Base-by-base conservation (phyloP, 768 basidiomycete genomes). In the Trametes cingulata region DNA sequence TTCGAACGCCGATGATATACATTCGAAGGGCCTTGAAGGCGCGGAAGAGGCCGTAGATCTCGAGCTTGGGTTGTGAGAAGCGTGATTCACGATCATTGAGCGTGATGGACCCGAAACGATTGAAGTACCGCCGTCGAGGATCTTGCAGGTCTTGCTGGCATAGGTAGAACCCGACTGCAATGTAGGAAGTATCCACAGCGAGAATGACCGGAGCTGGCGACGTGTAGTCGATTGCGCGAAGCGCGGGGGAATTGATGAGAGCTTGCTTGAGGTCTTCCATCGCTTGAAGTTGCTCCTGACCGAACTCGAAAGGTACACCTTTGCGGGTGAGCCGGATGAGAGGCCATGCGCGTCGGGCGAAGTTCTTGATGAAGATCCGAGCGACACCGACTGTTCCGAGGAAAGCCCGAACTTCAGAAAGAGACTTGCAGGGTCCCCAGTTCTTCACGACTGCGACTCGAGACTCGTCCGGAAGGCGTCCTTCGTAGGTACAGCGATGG, bases 101-200 rank as follows among this genome's bases (percentile, higher is more conserved):
- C 0, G 73, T 64, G 1, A 81, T 76, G 0, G 75, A 81, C 0
- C 77, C 70, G 41, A 80, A 82, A 0, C 68, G 62, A 0, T 69
- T 65, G 27, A 70, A 77, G 14, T 68, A 66, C 0, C 66, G 58
- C 27, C 33, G 27, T 13, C 20, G 17, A 10, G 58, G 56, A 0
- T 67, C 54, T 1, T 69, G 55, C 0, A 45, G 19, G 19, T 71
- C 62, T 0, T 60, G 17, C 22, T 78, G 73, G 2, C n/a, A 48
- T 0, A 78, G 60, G 5, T 72, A 53, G 51, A 52, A 73, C 8
- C 72, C 69, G 0, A 65, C 62, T 6, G 65, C 68, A 13, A 67
- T 64, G 65, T 2, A 67, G 37, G 69, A 71, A 0, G 67, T 69
- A 55, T 73, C 65, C 12, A 70, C 65, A 0, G 67, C 67, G 2